Base-by-base conservation (phyloP, 176 grass and related monocot species). In the Aegilops bicornis region DNA sequence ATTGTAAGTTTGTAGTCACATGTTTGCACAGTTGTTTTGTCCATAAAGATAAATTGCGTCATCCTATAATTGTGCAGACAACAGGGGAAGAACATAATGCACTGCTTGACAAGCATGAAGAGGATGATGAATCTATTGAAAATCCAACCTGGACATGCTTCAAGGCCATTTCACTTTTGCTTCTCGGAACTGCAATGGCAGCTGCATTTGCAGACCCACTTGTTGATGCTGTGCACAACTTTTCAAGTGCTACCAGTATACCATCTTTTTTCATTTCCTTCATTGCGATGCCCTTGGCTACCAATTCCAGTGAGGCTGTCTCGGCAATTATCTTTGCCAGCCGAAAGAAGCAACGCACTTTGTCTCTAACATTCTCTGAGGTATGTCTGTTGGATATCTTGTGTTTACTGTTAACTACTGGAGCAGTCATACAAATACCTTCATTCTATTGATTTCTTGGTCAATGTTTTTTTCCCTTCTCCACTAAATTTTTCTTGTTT, bases 201-300 rank as follows among this genome's bases (percentile, higher is more conserved):
- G 97, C 97, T 27, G 82, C 81, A 82, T 92, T 92, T 86, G 97
- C 97, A 13, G 94, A 96, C 31, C 97, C 92, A 13, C 93, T 98
- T 64, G 97, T 94, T 25, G 97, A 98, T 56, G 88, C 87, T 23
- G 97, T 98, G 77, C 89, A 98, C 65, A 91, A 87, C 79, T 96
- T 98, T 45, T 98, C 94, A 65, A 82, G 73, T 73, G 96, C 93
- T 69, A 94, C 96, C 17, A 82, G 58, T 6, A 98, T 96, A 76
- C 93, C 96, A 79, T 96, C 93, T 30, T 98, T 98, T 69, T 98
- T 98, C 82, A 91, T 98, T 52, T 96, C 96, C 35, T 98, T 98
- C 64, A 92, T 98, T 80, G 93, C 77, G 19, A 96, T 98, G 96
- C 96, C 96, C 3, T 27, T 98, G 70, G 96, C 92, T 69, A 98